Percentiles rank a stretch among this genome's conserved stretches.
Evolutionary conservation across 192 early-diverging fungal species (phyloP).

Genomic region (Umbelopsis isabellina): DNA sequence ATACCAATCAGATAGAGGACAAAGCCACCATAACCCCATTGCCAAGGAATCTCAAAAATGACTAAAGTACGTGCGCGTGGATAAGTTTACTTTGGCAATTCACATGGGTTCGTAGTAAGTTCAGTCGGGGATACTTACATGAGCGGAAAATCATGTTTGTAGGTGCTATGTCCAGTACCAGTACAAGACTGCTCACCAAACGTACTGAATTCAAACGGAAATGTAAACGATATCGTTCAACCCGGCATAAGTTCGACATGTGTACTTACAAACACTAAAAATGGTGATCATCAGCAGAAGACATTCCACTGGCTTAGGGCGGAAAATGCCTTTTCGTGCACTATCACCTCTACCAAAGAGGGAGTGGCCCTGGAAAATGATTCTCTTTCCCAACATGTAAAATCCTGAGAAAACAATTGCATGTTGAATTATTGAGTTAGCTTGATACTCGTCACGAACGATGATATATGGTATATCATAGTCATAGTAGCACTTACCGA

Average conservation of each 20-base stretch:
- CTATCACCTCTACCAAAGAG: slow-evolving; percentile 13
- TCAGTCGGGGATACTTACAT: slow-evolving; percentile 22
- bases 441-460: neutral
- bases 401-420: slow-evolving; percentile 23
- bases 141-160: slow-evolving; percentile 26
- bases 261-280: slow-evolving; percentile 30
- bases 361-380: slow-evolving; percentile 30
- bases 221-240: neutral
- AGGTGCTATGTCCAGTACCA: slow-evolving; percentile 28
- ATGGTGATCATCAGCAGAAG: slow-evolving; percentile 21
- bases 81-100: too few relatives aligned
- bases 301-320: slow-evolving; percentile 35
- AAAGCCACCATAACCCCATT: slow-evolving; percentile 29
- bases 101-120: neutral
- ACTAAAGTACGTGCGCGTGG: slow-evolving; percentile 3
- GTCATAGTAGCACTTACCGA: slow-evolving; percentile 24
- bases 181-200: slow-evolving; percentile 25
- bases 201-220: slow-evolving; percentile 12
- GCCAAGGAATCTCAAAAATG: slow-evolving; percentile 38
- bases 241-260: neutral
- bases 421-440: neutral
- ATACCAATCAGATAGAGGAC: slow-evolving; percentile 36
- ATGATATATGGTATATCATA: neutral
- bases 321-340: slow-evolving; percentile 21
- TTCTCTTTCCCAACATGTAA: slow-evolving; percentile 17